These are phyloP conservation scores for Alternaria brassicicola DNA, from an alignment of 2,329 filamentous ascomycete genomes.

Conservation along the genomic window DNA sequence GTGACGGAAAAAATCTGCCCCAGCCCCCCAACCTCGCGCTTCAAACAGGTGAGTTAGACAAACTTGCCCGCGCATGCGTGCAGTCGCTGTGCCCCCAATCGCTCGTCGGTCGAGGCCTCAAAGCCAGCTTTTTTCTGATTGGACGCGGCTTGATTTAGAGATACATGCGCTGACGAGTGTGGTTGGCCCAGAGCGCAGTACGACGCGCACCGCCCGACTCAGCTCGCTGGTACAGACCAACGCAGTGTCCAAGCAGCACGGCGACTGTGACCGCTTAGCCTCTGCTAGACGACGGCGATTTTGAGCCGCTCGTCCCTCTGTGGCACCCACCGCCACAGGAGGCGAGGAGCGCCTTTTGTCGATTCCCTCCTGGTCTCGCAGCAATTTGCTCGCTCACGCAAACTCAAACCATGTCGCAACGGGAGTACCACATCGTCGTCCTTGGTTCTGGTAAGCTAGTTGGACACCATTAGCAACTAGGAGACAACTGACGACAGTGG, in stretches of 20 bases:
- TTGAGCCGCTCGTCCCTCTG: conserved; percentile 40
- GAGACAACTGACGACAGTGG: conserved; percentile 33
- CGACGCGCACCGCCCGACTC: conserved; percentile 30
- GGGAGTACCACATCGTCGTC: conserved; percentile 53
- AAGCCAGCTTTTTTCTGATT: conserved; percentile 26
- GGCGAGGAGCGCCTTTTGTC: conserved; percentile 25
- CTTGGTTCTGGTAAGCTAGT: conserved; percentile 49
- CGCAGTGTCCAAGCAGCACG: conserved; percentile 28
- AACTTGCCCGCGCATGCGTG: conserved; percentile 4
- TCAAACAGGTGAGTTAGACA: conserved; percentile 9
- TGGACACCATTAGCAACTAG: conserved; percentile 19
- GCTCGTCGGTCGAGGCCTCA: conserved; percentile 18
- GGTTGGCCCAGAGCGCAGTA: conserved; percentile 34
- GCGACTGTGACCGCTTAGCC: conserved; percentile 26
- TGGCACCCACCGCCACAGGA: conserved; percentile 37
- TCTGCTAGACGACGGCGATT: conserved; percentile 33
- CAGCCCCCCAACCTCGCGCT: conserved; percentile 9
- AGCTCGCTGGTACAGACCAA: conserved; percentile 25
- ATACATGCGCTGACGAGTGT: conserved; percentile 38
- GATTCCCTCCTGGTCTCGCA: conserved; percentile 12
- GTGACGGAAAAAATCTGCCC: conserved; percentile 15
- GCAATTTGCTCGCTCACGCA: conserved; percentile 13
- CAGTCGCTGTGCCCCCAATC: conserved; percentile 24
- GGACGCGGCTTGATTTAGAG: conserved; percentile 21
- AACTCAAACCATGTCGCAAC: conserved; percentile 46